Percentiles rank a stretch among this genome's conserved stretches.
Evolutionary conservation across 345 rosid genomes (phyloP).

Genomic region (Pelargonium nanum): DNA sequence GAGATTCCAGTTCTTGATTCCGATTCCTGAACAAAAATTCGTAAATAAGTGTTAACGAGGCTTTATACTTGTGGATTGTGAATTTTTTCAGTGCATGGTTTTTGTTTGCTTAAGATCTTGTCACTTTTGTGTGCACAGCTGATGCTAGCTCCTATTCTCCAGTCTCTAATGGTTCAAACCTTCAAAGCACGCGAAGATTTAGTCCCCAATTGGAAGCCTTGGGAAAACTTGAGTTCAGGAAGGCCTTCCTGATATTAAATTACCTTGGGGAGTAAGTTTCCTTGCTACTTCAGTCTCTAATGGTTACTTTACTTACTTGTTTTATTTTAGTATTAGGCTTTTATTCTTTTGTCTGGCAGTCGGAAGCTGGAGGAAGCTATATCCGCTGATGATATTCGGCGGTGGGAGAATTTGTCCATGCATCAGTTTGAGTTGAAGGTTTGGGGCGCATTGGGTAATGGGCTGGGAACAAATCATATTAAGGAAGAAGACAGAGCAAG

Average conservation of each 20-base stretch:
- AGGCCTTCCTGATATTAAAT: slow-evolving; percentile 46
- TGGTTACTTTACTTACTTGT: background rate
- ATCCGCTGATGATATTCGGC: slow-evolving; percentile 29
- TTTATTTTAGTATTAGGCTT: background rate
- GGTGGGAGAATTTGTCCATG: slow-evolving; percentile 34
- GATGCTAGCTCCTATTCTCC: background rate
- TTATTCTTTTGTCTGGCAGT: slow-evolving; percentile 15
- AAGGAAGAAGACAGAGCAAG: slow-evolving; percentile 18
- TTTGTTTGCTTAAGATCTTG: too few species aligned
- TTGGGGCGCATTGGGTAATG: slow-evolving; percentile 27
- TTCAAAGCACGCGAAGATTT: background rate
- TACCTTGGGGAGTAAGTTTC: slow-evolving; percentile 50
- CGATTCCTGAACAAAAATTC: too few species aligned
- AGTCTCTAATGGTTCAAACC: background rate
- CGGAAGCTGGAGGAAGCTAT: slow-evolving; percentile 21
- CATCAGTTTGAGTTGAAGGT: slow-evolving; percentile 32
- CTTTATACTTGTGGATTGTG: background rate
- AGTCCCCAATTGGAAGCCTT: slow-evolving; percentile 36
- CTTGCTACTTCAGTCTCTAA: background rate
- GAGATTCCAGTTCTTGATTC: too few species aligned
- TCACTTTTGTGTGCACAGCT: background rate
- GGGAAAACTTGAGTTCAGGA: slow-evolving; percentile 52
- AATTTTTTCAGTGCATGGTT: too few species aligned
- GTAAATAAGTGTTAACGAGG: background rate
- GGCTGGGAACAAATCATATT: slow-evolving; percentile 1